These are phyloP conservation scores for Penicillium argentinense DNA, from an alignment of 495 filamentous ascomycete genomes.

Conservation along the genomic window DNA sequence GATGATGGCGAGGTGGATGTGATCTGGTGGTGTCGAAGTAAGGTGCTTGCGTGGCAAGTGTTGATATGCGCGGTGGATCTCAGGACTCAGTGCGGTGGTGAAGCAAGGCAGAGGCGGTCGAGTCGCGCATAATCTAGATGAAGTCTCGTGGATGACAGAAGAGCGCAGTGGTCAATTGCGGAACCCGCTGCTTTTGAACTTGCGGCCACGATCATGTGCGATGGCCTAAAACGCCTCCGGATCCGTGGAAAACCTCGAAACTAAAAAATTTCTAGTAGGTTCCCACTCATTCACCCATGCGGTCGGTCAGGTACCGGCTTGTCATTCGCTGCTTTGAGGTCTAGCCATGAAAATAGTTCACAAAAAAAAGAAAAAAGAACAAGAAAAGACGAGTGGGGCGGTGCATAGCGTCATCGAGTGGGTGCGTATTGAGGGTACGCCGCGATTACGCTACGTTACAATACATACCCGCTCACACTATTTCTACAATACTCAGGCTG, in stretches of 20 bases:
- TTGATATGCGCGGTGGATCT: slow-evolving; percentile 3
- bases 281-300: slow-evolving; percentile 15
- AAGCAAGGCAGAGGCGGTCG: slow-evolving; percentile 30
- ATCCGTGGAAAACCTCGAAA: slow-evolving; percentile 26
- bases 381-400: slow-evolving; percentile 12
- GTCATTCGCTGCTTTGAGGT: slow-evolving; percentile 6
- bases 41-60: slow-evolving; percentile 1
- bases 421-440: background rate
- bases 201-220: slow-evolving; percentile 24
- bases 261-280: slow-evolving; percentile 13
- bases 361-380: slow-evolving; percentile 1
- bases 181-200: slow-evolving; percentile 20
- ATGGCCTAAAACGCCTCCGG: slow-evolving; percentile 21
- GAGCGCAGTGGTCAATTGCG: slow-evolving; percentile 1
- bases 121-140: background rate
- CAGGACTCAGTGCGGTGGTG: slow-evolving; percentile 34
- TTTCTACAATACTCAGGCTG: slow-evolving; percentile 38
- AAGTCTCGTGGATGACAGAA: background rate
- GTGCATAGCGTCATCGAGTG: slow-evolving; percentile 6
- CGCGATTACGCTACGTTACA: background rate
- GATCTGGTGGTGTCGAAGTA: background rate
- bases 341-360: slow-evolving; percentile 12
- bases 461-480: background rate
- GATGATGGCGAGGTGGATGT: slow-evolving; percentile 4
- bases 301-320: slow-evolving; percentile 17